Percentiles rank a stretch among this genome's conserved stretches.
Evolutionary conservation across 2,329 filamentous ascomycete species (phyloP).

Genomic region (Phyllosticta citrichinensis): DNA sequence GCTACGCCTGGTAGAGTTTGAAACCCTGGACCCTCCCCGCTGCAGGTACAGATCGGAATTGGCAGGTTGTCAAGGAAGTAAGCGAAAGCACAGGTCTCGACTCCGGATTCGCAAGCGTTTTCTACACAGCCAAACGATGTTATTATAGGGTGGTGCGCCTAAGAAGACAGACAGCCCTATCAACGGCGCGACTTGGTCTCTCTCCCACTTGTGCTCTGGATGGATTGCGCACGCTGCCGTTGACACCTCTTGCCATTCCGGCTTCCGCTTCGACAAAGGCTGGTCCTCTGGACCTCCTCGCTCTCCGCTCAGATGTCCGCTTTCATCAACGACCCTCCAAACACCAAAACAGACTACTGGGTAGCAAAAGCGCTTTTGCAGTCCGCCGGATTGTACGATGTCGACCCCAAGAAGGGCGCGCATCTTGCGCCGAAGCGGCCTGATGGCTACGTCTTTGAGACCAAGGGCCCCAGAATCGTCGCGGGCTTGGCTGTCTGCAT

Average conservation of each 20-base stretch:
- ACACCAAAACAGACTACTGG: slow-evolving; percentile 21
- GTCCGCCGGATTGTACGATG: slow-evolving; percentile 14
- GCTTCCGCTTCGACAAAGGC: background rate
- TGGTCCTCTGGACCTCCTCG: background rate
- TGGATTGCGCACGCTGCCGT: background rate
- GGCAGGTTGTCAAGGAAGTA: background rate
- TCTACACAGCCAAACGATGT: background rate
- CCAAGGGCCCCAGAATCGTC: slow-evolving; percentile 19
- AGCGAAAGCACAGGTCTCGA: background rate
- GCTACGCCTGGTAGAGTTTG: background rate
- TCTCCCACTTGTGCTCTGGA: background rate
- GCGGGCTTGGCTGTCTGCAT: slow-evolving; percentile 21
- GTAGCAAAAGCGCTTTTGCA: slow-evolving; percentile 19
- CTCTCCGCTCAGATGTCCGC: background rate
- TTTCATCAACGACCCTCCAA: slow-evolving; percentile 17
- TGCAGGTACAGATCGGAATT: background rate
- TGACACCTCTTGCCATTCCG: background rate
- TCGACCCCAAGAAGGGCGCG: slow-evolving; percentile 13
- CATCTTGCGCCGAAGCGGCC: slow-evolving; percentile 1
- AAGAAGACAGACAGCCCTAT: background rate
- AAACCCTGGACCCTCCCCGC: background rate
- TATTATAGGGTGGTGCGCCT: background rate
- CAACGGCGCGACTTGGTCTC: background rate
- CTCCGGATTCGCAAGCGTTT: background rate
- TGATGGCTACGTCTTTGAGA: slow-evolving; percentile 16